Conservation (phyloP, 1,139 yeast species). For the Casaregolazyma lundiana region DNA sequence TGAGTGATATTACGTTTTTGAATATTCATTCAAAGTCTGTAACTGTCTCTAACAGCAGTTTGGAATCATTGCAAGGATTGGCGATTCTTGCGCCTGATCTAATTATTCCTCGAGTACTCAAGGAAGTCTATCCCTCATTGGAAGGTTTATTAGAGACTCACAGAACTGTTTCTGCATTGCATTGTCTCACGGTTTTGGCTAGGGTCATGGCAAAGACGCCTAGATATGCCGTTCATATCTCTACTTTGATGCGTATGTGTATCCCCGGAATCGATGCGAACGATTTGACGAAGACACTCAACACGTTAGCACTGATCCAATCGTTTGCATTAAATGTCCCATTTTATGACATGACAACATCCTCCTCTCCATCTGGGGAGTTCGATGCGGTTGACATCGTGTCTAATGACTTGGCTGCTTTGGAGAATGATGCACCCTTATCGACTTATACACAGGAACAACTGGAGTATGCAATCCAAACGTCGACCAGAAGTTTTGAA, state of each 20-base stretch:
- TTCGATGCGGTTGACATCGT: constrained; percentile 70
- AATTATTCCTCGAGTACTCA: constrained; percentile 59
- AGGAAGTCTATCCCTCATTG: constrained; percentile 80
- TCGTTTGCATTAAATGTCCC: constrained; percentile 73
- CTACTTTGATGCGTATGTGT: constrained; percentile 64
- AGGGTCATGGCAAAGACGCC: constrained; percentile 65
- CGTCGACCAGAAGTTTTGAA: constrained; percentile 71
- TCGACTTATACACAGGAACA: constrained; percentile 39
- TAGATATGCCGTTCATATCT: constrained; percentile 69
- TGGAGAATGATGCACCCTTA: constrained; percentile 27
- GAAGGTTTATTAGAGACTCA: constrained; percentile 78
- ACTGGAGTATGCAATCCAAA: constrained; percentile 47
- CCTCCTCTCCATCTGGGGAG: constrained; percentile 34
- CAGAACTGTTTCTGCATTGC: constrained; percentile 69
- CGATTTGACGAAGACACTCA: constrained; percentile 70
- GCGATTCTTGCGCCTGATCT: constrained; percentile 59
- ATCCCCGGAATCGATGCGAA: constrained; percentile 86
- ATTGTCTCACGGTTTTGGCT: constrained; percentile 60
- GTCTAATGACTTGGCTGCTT: constrained; percentile 38
- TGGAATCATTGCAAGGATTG: constrained; percentile 57
- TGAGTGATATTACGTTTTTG: constrained; percentile 55
- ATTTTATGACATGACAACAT: constrained; percentile 35
- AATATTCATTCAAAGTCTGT: constrained; percentile 78
- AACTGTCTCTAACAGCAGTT: constrained; percentile 54
- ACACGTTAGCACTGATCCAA: constrained; percentile 66